Evolutionary conservation across 345 rosid species (phyloP), one percentile per base, ranked within the genome.

Genomic region (Brassica rapa): DNA sequence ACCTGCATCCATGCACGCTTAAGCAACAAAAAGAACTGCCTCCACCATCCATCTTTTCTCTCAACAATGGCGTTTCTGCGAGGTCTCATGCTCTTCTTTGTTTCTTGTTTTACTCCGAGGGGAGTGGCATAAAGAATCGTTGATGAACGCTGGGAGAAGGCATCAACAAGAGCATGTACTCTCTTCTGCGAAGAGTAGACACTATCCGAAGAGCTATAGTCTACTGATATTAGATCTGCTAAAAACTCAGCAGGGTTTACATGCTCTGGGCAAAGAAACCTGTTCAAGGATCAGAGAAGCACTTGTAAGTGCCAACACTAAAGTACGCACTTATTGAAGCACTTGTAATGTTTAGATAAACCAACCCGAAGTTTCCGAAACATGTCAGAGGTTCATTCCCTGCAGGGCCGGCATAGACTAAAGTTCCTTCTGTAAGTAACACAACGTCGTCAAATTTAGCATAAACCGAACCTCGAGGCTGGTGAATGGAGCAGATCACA

Each of bases 1-100:
- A 94, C 98, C 87, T 94, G 98, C 97, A 89, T 85, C 98, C 98
- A 94, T 73, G 98, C 98, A 66, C 98, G 97, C 80, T 76, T 92
- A 64, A 92, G 89, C 16, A 94, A 91, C 88, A 94, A 86, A 84
- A 83, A 75, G 77, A 92, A 94, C 85, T 91, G 95, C 82, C 89
- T 89, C 97, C 97, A 89, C 95, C 93, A 92, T 64, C 81, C 84
- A 68, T 87, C 83, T 85, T 89, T 91, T 76, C 79, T 86, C 84
- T 82, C 84, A 43, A 75, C 76, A 59, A 72, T 69, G 76, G 64
- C 76, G 81, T 77, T 86, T 85, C 70, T 83, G 16, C 81, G 72
- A 19, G 80, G 65, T 69, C 78, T 83, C 82, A 77, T 79, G 78
- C 82, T 78, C 64, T 63, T 70, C 75, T 68, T 72, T 33, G 76